Evolutionary conservation across 192 early-diverging fungal genomes (phyloP).

Genomic region (Geranomyces variabilis): DNA sequence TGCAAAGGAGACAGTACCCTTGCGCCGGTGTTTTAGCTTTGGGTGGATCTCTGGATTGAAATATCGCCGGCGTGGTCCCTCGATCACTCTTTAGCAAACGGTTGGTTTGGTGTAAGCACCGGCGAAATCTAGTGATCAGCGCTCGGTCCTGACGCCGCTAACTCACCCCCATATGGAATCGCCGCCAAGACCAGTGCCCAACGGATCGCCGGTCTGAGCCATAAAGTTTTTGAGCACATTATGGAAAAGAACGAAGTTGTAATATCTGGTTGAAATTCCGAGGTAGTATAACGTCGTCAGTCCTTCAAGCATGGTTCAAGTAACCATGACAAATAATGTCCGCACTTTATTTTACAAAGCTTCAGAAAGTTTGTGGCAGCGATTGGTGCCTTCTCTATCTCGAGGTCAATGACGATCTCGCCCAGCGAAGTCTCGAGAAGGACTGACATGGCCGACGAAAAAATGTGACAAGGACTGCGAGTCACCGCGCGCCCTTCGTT

Average conservation of each 20-base stretch:
- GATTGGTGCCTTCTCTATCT: slow-evolving; percentile 68
- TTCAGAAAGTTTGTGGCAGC: slow-evolving; percentile 83
- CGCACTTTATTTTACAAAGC: slow-evolving; percentile 79
- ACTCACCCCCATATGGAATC: slow-evolving; percentile 69
- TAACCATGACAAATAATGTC: too few species aligned
- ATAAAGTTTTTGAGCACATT: slow-evolving; percentile 82
- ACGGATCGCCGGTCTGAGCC: slow-evolving; percentile 76
- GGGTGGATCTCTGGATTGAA: slow-evolving; percentile 81
- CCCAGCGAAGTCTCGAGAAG: slow-evolving; percentile 88
- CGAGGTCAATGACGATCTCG: slow-evolving; percentile 87
- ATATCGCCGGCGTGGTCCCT: slow-evolving; percentile 61
- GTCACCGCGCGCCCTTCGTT: too few species aligned
- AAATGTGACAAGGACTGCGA: too few species aligned
- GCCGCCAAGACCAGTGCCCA: slow-evolving; percentile 71
- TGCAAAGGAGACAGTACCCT: slow-evolving; percentile 81
- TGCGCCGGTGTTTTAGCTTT: slow-evolving; percentile 74
- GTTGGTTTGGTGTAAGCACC: too few species aligned
- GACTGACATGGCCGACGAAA: slow-evolving; percentile 72
- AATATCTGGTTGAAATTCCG: slow-evolving; percentile 44
- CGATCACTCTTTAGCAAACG: slow-evolving; percentile 50
- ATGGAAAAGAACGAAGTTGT: slow-evolving; percentile 81
- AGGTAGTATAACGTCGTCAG: too few species aligned
- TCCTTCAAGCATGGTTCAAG: too few species aligned
- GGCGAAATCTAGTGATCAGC: too few species aligned
- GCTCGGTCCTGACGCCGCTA: too few species aligned